These are phyloP conservation scores for Phoma sp. DNA, from an alignment of 2,329 filamentous ascomycete genomes.

Conservation along the genomic window DNA sequence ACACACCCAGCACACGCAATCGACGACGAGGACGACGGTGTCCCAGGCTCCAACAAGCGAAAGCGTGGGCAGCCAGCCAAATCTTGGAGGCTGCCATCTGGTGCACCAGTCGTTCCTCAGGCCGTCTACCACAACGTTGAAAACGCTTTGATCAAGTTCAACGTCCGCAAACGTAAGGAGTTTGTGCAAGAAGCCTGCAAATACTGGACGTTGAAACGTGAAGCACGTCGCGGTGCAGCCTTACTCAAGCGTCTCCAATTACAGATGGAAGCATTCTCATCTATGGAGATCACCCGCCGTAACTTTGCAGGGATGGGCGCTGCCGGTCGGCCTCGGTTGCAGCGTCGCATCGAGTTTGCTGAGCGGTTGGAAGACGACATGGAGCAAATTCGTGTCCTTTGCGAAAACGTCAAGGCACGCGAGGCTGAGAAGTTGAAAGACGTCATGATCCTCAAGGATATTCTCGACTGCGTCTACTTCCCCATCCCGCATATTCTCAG, in stretches of 20 bases:
- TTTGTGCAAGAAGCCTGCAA: slow-evolving; percentile 92
- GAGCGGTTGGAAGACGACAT: slow-evolving; percentile 77
- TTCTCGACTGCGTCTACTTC: slow-evolving; percentile 91
- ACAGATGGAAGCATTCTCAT: slow-evolving; percentile 95
- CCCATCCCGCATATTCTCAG: slow-evolving; percentile 79
- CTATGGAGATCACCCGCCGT: slow-evolving; percentile 93
- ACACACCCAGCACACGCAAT: slow-evolving; percentile 63
- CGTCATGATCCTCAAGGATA: slow-evolving; percentile 74
- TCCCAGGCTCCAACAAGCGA: slow-evolving; percentile 64
- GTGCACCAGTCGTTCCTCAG: slow-evolving; percentile 91
- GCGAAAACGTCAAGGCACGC: slow-evolving; percentile 73
- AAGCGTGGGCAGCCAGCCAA: slow-evolving; percentile 64
- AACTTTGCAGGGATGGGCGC: slow-evolving; percentile 97
- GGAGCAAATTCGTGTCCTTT: slow-evolving; percentile 73
- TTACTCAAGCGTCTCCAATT: slow-evolving; percentile 91
- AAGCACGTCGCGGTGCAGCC: slow-evolving; percentile 88
- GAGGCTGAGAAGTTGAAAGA: slow-evolving; percentile 80
- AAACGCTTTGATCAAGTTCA: slow-evolving; percentile 80
- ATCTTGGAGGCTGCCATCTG: slow-evolving; percentile 91
- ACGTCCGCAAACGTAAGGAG: slow-evolving; percentile 85
- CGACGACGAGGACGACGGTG: slow-evolving; percentile 56
- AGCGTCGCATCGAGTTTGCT: slow-evolving; percentile 87
- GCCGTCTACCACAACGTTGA: slow-evolving; percentile 87
- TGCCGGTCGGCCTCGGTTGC: slow-evolving; percentile 76
- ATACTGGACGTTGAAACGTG: slow-evolving; percentile 97